Evolutionary conservation across 805 yeast species (phyloP), one percentile per base, ranked within the genome.

Genomic region (Wickerhamomyces strasburgensis): DNA sequence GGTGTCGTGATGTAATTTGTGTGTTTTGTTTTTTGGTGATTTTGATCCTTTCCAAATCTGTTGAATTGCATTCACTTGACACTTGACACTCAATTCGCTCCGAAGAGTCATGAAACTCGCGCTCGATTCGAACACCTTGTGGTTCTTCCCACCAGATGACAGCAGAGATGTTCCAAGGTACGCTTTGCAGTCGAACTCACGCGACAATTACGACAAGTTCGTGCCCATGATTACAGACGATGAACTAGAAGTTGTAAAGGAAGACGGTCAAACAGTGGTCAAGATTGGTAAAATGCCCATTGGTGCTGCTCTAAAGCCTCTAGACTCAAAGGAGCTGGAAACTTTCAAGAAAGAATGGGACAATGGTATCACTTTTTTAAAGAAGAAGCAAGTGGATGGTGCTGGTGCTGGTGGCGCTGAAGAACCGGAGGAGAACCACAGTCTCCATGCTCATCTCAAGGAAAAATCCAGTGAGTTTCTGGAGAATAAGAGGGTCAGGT

Each of bases 81-180:
- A n/a, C n/a, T n/a, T n/a, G n/a, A n/a, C n/a, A n/a, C n/a, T n/a
- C n/a, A n/a, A n/a, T n/a, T n/a, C n/a, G n/a, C n/a, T n/a, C n/a
- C n/a, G n/a, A n/a, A n/a, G n/a, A n/a, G n/a, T n/a, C n/a, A n/a
- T n/a, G n/a, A n/a, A n/a, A n/a, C n/a, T n/a, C n/a, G n/a, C n/a
- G n/a, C n/a, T n/a, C n/a, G n/a, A n/a, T n/a, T n/a, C n/a, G n/a
- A 34, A 48, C 11, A 41, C 34, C 13, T 26, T 55, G 13, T 44
- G 48, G 46, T 52, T 51, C 31, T 54, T 54, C 44, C 56, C 59
- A 4, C 53, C 56, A 1, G 59, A 55, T 14, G 49, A 44, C 8
- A 44, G 33, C 1, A 51, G 52, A 4, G 58, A 53, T 31, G 43
- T 43, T 4, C 59, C 60, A 1, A 43, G 58, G 15, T 56, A 56